Conservation (phyloP, 176 grass and related monocot species). For the Pontederia crassipes region DNA sequence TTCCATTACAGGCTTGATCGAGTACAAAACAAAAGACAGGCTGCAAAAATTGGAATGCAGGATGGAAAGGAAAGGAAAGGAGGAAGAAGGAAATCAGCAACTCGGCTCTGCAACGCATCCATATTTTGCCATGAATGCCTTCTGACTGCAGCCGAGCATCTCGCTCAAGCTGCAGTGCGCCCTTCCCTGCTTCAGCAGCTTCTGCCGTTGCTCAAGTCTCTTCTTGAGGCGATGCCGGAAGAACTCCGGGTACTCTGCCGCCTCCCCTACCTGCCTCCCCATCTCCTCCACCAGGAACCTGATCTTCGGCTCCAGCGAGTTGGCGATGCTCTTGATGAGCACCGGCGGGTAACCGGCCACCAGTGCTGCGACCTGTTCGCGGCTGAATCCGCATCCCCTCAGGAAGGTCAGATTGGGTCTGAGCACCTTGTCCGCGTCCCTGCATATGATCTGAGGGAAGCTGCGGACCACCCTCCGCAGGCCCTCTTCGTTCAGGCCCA, state of each 20-base stretch:
- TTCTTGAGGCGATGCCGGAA: conserved; percentile 82
- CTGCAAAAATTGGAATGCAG: too few relatives aligned
- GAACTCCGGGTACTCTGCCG: conserved; percentile 74
- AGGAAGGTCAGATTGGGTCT: background rate
- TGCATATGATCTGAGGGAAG: conserved; percentile 59
- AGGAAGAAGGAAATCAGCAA: too few relatives aligned
- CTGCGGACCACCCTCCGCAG: conserved; percentile 50
- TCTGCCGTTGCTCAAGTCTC: conserved; percentile 77
- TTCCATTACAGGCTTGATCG: too few relatives aligned
- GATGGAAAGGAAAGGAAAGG: too few relatives aligned
- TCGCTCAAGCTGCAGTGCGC: conserved; percentile 67
- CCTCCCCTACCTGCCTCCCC: conserved; percentile 58
- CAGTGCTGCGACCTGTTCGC: conserved; percentile 46
- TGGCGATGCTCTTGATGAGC: conserved; percentile 82
- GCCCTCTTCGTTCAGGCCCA: conserved; percentile 38
- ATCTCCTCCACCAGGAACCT: conserved; percentile 83
- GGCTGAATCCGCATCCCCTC: conserved; percentile 46
- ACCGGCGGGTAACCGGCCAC: conserved; percentile 73
- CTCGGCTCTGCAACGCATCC: conserved; percentile 22
- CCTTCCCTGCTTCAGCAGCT: conserved; percentile 58
- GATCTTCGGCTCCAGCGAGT: conserved; percentile 85
- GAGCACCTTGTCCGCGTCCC: conserved; percentile 38
- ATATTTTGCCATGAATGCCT: conserved; percentile 75
- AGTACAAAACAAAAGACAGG: too few relatives aligned
- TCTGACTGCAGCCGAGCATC: conserved; percentile 82